These are phyloP conservation scores for Blastosporella zonata DNA, from an alignment of 1,284 basidiomycete species.

Conservation along the genomic window DNA sequence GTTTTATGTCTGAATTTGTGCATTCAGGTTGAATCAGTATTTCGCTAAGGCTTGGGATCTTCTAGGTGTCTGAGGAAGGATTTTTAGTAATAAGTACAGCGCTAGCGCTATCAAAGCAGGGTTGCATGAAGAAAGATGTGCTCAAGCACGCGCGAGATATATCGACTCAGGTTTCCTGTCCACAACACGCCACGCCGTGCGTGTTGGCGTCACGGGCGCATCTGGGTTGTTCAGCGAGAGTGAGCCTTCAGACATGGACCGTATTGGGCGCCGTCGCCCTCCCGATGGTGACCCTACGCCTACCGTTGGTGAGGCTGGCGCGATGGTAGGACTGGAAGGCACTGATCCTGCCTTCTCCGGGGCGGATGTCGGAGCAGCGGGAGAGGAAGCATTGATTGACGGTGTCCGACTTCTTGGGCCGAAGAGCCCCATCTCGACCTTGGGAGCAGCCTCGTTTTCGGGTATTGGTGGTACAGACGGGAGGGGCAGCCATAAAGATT, in stretches of 20 bases:
- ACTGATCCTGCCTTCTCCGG: background rate
- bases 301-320: background rate
- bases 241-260: conserved; percentile 5
- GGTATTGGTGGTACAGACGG: background rate
- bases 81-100: no score
- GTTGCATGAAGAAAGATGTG: background rate
- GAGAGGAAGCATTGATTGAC: conserved; percentile 1
- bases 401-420: conserved; percentile 9
- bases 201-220: conserved; percentile 3
- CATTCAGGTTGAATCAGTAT: no score
- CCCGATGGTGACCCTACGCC: background rate
- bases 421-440: conserved; percentile 11
- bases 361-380: background rate
- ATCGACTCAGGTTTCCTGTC: conserved; percentile 7
- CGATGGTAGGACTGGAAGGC: background rate
- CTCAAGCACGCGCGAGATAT: background rate
- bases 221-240: background rate
- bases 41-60: no score
- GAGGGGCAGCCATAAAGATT: conserved; percentile 6
- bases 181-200: conserved; percentile 12
- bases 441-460: background rate
- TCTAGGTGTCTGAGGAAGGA: no score
- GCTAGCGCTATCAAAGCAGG: no score
- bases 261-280: background rate
- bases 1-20: no score